Evolutionary conservation across 2,329 filamentous ascomycete species (phyloP).

Genomic region (Bisporella sp.): DNA sequence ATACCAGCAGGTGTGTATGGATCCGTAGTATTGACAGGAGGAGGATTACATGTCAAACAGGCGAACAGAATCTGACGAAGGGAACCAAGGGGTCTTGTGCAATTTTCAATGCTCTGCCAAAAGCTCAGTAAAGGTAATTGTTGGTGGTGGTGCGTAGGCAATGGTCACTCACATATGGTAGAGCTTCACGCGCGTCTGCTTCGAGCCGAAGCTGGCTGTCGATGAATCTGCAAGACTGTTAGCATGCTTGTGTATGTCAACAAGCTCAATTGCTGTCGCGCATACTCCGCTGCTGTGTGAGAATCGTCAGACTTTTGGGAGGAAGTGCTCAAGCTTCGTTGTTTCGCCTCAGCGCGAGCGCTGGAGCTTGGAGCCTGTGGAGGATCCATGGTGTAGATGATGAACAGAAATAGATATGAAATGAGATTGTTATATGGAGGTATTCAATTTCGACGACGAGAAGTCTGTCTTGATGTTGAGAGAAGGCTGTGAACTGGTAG

Average conservation of each 20-base stretch:
- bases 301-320: conserved; percentile 45
- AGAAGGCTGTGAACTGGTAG: too few species aligned
- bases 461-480: too few species aligned
- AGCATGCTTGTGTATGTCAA: neutral
- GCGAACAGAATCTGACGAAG: conserved; percentile 86
- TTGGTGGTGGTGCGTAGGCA: too few species aligned
- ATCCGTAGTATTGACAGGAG: conserved; percentile 54
- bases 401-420: too few species aligned
- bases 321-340: conserved; percentile 50
- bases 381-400: too few species aligned
- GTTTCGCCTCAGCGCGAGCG: neutral
- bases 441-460: too few species aligned
- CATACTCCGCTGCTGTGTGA: conserved; percentile 41
- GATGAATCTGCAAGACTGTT: conserved; percentile 58
- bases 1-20: conserved; percentile 71
- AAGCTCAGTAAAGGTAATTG: neutral
- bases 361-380: too few species aligned
- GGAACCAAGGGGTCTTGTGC: conserved; percentile 82
- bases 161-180: conserved; percentile 68
- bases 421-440: too few species aligned
- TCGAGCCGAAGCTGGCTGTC: conserved; percentile 84
- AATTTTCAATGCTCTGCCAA: conserved; percentile 82
- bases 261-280: neutral
- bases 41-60: conserved; percentile 87
- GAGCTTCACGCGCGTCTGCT: conserved; percentile 86